phyloP scores from a whole-genome alignment of 2,329 filamentous ascomycete genomes.

The Stemphylium beticola region DNA sequence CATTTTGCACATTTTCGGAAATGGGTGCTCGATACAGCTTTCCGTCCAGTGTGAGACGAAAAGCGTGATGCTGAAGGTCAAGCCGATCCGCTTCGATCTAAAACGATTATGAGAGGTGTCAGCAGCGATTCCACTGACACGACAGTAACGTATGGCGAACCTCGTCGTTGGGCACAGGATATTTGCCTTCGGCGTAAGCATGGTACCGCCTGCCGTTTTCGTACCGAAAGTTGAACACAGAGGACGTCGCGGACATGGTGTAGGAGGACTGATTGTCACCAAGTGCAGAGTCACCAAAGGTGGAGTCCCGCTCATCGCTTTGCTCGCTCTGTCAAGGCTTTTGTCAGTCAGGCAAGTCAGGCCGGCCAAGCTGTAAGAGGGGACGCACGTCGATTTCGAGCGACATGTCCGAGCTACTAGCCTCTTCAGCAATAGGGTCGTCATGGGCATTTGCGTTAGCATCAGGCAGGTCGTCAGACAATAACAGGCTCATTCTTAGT shows the following conservation, averaged over 20 bases:
- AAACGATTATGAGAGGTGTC: background rate
- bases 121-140: background rate
- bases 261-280: slow-evolving; percentile 16
- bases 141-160: slow-evolving; percentile 16
- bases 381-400: slow-evolving; percentile 37
- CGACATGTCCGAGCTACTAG: slow-evolving; percentile 32
- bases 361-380: slow-evolving; percentile 9
- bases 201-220: slow-evolving; percentile 44
- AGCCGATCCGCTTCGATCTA: slow-evolving; percentile 39
- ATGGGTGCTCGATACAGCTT: slow-evolving; percentile 39
- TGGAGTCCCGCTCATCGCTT: slow-evolving; percentile 39
- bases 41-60: slow-evolving; percentile 42
- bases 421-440: slow-evolving; percentile 18
- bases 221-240: slow-evolving; percentile 39
- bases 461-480: slow-evolving; percentile 1
- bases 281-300: slow-evolving; percentile 27
- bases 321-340: slow-evolving; percentile 14
- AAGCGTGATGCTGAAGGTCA: slow-evolving; percentile 44
- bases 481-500: slow-evolving; percentile 1
- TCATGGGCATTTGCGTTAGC: slow-evolving; percentile 2
- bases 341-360: slow-evolving; percentile 18
- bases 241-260: slow-evolving; percentile 41
- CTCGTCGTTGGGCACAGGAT: slow-evolving; percentile 43
- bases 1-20: slow-evolving; percentile 32
- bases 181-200: slow-evolving; percentile 39